These are phyloP conservation scores for Rosa lucieae DNA, from an alignment of 306 rosid genomes.

Conservation along the genomic window DNA sequence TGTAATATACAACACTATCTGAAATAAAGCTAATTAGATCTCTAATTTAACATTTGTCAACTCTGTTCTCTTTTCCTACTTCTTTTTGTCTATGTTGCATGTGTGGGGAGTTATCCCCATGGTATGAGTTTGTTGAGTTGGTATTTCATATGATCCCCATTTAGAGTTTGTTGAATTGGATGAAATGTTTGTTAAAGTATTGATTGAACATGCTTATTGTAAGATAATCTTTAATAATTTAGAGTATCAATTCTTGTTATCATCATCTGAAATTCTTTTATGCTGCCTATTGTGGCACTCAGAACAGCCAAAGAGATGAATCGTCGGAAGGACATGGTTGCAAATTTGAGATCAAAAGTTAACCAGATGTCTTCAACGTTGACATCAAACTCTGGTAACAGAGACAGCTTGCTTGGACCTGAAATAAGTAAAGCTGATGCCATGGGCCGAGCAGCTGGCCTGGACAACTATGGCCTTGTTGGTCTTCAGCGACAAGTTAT, in stretches of 20 bases:
- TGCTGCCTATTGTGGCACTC: slow-evolving; percentile 31
- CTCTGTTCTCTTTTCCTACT: neutral
- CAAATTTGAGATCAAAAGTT: slow-evolving; percentile 73
- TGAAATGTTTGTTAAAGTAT: neutral
- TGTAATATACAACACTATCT: neutral
- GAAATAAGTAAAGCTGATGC: slow-evolving; percentile 80
- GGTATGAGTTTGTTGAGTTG: neutral
- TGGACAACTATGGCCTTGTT: slow-evolving; percentile 83
- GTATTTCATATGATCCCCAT: slow-evolving; percentile 4
- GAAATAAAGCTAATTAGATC: neutral
- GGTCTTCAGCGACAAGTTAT: slow-evolving; percentile 90
- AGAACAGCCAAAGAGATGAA: slow-evolving; percentile 96
- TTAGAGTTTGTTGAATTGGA: slow-evolving; percentile 6
- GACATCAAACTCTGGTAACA: slow-evolving; percentile 85
- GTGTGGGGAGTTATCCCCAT: neutral
- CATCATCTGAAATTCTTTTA: slow-evolving; percentile 24
- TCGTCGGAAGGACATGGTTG: slow-evolving; percentile 85
- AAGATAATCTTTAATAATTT: neutral
- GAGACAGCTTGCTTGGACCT: slow-evolving; percentile 91
- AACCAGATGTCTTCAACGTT: slow-evolving; percentile 84
- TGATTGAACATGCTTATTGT: neutral
- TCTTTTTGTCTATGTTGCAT: neutral
- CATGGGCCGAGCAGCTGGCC: slow-evolving; percentile 69
- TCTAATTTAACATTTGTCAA: neutral
- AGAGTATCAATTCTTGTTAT: neutral